These are phyloP conservation scores for Fusarium sp. DNA, from an alignment of 2,329 filamentous ascomycete genomes.

Conservation along the genomic window DNA sequence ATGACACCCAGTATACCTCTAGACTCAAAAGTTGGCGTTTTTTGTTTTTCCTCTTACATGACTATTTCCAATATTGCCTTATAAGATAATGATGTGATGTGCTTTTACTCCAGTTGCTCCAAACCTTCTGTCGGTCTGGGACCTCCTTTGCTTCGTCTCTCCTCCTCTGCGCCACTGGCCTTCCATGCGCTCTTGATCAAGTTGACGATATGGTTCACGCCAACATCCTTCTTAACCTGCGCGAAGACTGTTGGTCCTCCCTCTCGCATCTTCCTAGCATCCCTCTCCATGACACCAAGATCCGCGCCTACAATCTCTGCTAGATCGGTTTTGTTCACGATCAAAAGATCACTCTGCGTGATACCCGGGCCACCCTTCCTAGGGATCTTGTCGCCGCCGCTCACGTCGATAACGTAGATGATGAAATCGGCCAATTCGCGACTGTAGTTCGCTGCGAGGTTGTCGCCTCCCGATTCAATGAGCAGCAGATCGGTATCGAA, in stretches of 20 bases:
- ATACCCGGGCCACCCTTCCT: constrained; percentile 97
- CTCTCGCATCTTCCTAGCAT: constrained; percentile 94
- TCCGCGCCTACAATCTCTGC: constrained; percentile 93
- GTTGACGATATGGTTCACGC: constrained; percentile 87
- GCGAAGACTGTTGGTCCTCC: constrained; percentile 96
- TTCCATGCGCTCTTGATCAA: constrained; percentile 94
- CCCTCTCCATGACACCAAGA: constrained; percentile 91
- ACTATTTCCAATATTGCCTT: constrained; percentile 2
- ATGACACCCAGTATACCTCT: constrained; percentile 50
- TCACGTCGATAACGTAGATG: constrained; percentile 98
- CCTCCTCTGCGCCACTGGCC: constrained; percentile 82
- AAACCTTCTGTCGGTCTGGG: constrained; percentile 69
- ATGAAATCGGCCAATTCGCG: constrained; percentile 97
- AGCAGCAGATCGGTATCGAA: constrained; percentile 87
- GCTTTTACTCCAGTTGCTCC: constrained; percentile 56
- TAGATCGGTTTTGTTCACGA: constrained; percentile 98
- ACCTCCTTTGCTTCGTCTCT: constrained; percentile 66
- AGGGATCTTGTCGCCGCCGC: constrained; percentile 95
- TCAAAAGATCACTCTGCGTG: constrained; percentile 91
- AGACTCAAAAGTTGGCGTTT: constrained; percentile 49
- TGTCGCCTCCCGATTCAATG: constrained; percentile 96
- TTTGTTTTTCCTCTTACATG: constrained; percentile 25
- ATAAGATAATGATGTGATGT: constrained; percentile 7
- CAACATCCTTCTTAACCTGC: constrained; percentile 93
- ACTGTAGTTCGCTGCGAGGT: constrained; percentile 96